These are phyloP conservation scores for Cicer arietinum DNA, from an alignment of 306 rosid genomes.

Conservation along the genomic window DNA sequence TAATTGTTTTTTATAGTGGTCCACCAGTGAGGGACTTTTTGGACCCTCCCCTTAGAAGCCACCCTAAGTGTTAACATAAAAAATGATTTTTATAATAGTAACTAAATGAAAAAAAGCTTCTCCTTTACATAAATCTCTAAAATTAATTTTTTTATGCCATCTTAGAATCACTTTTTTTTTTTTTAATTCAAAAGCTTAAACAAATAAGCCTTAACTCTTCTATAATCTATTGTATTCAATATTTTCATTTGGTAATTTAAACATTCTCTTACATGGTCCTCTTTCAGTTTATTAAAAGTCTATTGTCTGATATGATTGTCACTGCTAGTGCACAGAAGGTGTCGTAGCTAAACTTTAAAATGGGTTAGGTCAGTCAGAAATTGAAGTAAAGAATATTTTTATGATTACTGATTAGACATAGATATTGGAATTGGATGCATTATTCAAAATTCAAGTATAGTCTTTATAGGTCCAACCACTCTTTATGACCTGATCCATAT, in stretches of 20 bases:
- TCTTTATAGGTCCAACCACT: slow-evolving; percentile 9
- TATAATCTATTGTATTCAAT: slow-evolving; percentile 22
- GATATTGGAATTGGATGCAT: slow-evolving; percentile 18
- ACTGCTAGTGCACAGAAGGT: neutral
- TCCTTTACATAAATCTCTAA: no score
- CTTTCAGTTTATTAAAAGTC: slow-evolving; percentile 5
- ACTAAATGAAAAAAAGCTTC: no score
- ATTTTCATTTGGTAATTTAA: neutral
- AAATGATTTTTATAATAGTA: no score
- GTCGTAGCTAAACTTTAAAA: slow-evolving; percentile 12
- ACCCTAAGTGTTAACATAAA: no score
- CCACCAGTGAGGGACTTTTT: no score
- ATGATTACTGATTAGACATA: neutral
- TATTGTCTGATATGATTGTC: neutral
- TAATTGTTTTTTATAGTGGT: no score
- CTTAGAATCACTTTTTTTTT: no score
- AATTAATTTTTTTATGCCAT: no score
- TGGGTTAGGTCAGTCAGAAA: slow-evolving; percentile 6
- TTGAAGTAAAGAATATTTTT: slow-evolving; percentile 15
- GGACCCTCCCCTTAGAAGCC: no score
- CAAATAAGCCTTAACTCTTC: neutral
- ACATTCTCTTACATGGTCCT: neutral
- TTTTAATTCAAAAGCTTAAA: neutral
- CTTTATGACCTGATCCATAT: slow-evolving; percentile 23
- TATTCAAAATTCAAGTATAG: neutral